Conservation (phyloP, 225 moss, liverwort and hornwort species). For the Ulota crispa region DNA sequence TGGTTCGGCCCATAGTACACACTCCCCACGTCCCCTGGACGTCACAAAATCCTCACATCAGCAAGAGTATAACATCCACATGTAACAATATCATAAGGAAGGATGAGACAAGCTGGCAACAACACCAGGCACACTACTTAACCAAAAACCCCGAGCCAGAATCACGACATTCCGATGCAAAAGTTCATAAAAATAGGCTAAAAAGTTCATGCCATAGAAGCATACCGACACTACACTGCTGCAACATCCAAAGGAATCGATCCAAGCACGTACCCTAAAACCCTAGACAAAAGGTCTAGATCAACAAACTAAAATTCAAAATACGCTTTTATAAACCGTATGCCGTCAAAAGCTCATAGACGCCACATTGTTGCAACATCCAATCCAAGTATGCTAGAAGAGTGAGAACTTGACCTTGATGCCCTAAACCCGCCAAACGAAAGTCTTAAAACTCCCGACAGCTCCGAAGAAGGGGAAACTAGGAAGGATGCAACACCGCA, state of each 20-base stretch:
- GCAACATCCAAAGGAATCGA: not conserved
- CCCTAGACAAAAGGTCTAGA: not conserved
- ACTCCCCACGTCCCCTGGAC: conserved; percentile 91
- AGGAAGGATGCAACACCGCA: not conserved
- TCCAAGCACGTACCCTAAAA: not conserved
- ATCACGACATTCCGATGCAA: not conserved
- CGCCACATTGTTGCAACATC: not conserved
- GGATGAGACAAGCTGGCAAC: not conserved
- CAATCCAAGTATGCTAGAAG: not conserved
- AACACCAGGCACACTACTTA: not conserved
- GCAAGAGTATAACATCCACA: not conserved
- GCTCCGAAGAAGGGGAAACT: not conserved
- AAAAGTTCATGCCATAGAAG: not conserved
- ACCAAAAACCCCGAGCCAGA: not conserved
- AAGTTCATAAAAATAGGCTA: not conserved
- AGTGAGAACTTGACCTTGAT: not conserved
- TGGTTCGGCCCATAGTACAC: conserved; percentile 98
- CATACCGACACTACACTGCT: not conserved
- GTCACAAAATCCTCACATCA: not conserved
- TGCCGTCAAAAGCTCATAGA: not conserved
- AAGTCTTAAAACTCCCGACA: not conserved
- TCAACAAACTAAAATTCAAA: not conserved
- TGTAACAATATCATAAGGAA: not conserved
- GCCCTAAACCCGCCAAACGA: not conserved
- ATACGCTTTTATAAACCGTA: not conserved